Evolutionary conservation across 2,329 filamentous ascomycete genomes (phyloP).

Genomic region (Cladosporium sp.): DNA sequence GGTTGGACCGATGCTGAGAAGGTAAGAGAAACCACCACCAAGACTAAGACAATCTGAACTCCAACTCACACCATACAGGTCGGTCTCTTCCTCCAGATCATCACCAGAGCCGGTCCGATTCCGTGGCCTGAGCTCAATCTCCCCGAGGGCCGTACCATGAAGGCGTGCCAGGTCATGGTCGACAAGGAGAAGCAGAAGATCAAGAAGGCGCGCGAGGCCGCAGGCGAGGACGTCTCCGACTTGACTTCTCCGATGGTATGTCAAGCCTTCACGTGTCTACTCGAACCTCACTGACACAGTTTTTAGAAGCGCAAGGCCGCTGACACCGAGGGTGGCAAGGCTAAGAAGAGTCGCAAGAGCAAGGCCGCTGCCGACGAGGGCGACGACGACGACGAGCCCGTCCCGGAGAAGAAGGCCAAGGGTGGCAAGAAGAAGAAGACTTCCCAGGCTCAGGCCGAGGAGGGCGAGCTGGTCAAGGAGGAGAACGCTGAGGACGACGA

Average conservation of each 20-base stretch:
- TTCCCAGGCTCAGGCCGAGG: constrained; percentile 19
- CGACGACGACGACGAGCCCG: constrained; percentile 10
- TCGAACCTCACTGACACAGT: background rate
- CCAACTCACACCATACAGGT: constrained; percentile 21
- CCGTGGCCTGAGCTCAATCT: constrained; percentile 32
- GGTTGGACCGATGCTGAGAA: constrained; percentile 37
- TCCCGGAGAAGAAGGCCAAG: constrained; percentile 15
- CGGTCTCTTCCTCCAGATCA: constrained; percentile 33
- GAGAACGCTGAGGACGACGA: constrained; percentile 17
- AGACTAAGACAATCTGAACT: background rate
- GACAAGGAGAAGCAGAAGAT: constrained; percentile 36
- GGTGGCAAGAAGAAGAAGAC: constrained; percentile 22
- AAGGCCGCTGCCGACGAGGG: constrained; percentile 15
- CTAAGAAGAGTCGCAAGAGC: constrained; percentile 17
- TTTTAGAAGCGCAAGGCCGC: constrained; percentile 27
- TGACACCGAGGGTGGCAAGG: constrained; percentile 23
- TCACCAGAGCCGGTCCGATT: constrained; percentile 26
- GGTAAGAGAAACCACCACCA: constrained; percentile 20
- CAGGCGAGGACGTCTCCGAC: constrained; percentile 3
- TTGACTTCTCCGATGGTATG: constrained; percentile 5
- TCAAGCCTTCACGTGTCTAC: background rate
- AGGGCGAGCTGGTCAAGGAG: constrained; percentile 1
- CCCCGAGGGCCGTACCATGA: constrained; percentile 34
- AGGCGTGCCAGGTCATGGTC: constrained; percentile 33
- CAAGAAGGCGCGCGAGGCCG: constrained; percentile 24